Conservation (phyloP, 768 basidiomycete species). For the Phylloporus sp. region DNA sequence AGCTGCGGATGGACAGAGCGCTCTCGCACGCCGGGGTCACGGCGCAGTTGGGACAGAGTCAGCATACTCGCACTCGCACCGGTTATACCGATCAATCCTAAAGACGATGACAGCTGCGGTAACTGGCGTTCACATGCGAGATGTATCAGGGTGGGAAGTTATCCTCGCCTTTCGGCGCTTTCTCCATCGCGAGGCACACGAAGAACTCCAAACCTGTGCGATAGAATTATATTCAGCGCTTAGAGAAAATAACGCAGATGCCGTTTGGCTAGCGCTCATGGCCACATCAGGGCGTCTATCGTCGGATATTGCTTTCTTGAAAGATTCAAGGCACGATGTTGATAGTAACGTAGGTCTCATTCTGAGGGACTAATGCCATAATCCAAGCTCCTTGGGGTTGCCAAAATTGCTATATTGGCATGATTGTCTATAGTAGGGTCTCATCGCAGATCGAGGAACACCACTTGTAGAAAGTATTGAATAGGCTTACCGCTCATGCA, state of each 20-base stretch:
- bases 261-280: conserved; percentile 76
- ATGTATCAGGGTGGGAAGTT: conserved; percentile 77
- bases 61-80: conserved; percentile 77
- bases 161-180: conserved; percentile 74
- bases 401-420: no score
- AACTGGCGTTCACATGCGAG: conserved; percentile 64
- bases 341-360: conserved; percentile 34
- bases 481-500: no score
- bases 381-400: no score
- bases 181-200: conserved; percentile 59
- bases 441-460: no score
- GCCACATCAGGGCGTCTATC: conserved; percentile 47
- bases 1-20: conserved; percentile 59
- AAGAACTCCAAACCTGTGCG: conserved; percentile 69
- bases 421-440: no score
- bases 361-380: conserved; percentile 25
- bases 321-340: conserved; percentile 62
- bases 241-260: conserved; percentile 64
- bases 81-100: conserved; percentile 73
- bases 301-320: conserved; percentile 47
- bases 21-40: conserved; percentile 54
- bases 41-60: conserved; percentile 59
- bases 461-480: no score
- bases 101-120: conserved; percentile 68
- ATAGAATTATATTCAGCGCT: conserved; percentile 61